Evolutionary conservation across 139 green algal species (phyloP), one percentile per base, ranked within the genome.

Genomic region (Eudorina sp.): DNA sequence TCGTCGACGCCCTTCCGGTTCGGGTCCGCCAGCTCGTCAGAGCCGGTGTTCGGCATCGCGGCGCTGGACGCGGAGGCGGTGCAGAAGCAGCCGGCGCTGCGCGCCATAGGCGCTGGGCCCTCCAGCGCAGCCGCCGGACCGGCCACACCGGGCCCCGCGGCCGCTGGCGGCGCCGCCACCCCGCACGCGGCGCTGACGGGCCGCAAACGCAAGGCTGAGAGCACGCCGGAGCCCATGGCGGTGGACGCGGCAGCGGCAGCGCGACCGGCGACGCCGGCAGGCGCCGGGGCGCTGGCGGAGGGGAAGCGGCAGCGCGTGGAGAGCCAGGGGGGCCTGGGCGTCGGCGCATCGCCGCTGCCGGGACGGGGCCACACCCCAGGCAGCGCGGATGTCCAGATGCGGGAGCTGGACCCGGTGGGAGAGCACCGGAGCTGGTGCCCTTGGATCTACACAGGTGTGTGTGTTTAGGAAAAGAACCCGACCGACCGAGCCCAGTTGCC

Each of bases 371-470:
- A 77, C 58, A 45, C 27, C 43, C 36, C 31, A 34, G 34, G 73
- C 25, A 11, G 29, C 4, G 45, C 11, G n/a, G 36, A 53, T 5
- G 70, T 27, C 1, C 64, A 86, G 43, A 36, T 53, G 40, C 76
- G 60, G 53, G 36, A 84, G 46, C 83, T 86, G 75, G 88, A 91
- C 60, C 88, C 79, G 0, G 40, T 91, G 23, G 27, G 38, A 1
- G 46, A 85, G 60, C 88, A 91, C 88, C 51, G 80, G 46, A 58
- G 13, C 55, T 91, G 88, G 88, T 91, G 88, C 79, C 88, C 88
- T 0, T 91, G 80, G 80, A 73, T 91, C 13, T 91, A 85, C 88
- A 84, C 86, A 23, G 86, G 86, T 90, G 53, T 40, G 43, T 23
- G 31, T 13, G n/a, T n/a, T n/a, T n/a, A n/a, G n/a, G n/a, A n/a